Percentiles rank a stretch among this genome's conserved stretches.
These are phyloP conservation scores for Aureococcus anophagefferens DNA, from an alignment of 108 stramenopile species.

Conservation along the genomic window DNA sequence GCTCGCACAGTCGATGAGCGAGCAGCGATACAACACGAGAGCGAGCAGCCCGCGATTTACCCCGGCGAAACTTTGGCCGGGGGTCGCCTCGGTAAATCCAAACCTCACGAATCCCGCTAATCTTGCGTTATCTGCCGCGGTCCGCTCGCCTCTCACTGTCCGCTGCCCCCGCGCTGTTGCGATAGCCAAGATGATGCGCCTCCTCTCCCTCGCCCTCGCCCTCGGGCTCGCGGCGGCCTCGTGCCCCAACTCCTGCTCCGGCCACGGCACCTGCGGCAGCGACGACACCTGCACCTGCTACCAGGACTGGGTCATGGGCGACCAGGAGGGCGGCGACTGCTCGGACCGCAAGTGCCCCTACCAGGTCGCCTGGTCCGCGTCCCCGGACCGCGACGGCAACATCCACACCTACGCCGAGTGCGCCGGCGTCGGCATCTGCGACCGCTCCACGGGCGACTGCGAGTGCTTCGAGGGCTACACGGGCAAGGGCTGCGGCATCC, in stretches of 20 bases:
- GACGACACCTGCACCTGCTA: slow-evolving; percentile 55
- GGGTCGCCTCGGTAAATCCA: too few relatives aligned
- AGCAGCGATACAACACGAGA: too few relatives aligned
- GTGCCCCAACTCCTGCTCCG: slow-evolving; percentile 53
- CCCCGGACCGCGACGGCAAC: slow-evolving; percentile 22
- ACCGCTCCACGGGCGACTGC: slow-evolving; percentile 48
- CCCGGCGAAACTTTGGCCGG: too few relatives aligned
- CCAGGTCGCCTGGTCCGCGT: slow-evolving; percentile 42
- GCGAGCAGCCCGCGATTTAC: too few relatives aligned
- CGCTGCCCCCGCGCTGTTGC: too few relatives aligned
- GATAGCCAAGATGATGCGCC: not conserved
- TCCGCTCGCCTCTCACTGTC: too few relatives aligned
- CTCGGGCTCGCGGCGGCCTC: slow-evolving; percentile 26
- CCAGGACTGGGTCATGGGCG: slow-evolving; percentile 27
- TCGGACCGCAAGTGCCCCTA: slow-evolving; percentile 48
- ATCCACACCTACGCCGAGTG: slow-evolving; percentile 60
- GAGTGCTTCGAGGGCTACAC: slow-evolving; percentile 47
- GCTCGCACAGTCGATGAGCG: too few relatives aligned
- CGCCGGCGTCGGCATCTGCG: slow-evolving; percentile 55
- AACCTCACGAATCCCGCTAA: too few relatives aligned
- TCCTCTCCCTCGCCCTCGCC: not conserved
- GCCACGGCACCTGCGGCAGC: slow-evolving; percentile 53
- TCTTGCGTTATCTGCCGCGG: too few relatives aligned
- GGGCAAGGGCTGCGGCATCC: slow-evolving; percentile 45
- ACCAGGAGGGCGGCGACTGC: slow-evolving; percentile 57